Conservation (phyloP, 176 grass and related monocot species). For the Musa beccarii region DNA sequence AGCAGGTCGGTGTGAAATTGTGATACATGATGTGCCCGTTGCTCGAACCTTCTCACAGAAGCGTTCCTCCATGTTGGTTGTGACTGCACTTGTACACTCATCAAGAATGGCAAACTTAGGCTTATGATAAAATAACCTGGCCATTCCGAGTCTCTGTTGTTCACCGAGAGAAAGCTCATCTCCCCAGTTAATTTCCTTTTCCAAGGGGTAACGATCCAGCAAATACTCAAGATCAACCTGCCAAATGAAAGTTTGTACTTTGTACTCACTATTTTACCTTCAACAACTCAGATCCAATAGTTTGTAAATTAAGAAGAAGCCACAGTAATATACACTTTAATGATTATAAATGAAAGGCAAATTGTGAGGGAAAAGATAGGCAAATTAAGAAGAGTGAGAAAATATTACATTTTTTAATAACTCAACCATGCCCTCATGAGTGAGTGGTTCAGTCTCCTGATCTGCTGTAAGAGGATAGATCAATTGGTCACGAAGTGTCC, state of each 20-base stretch:
- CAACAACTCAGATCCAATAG: neutral
- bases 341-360: conserved; percentile 1
- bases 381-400: conserved; percentile 1
- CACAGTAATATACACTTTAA: conserved; percentile 1
- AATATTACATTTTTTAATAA: conserved; percentile 89
- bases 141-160: conserved; percentile 99
- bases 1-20: conserved; percentile 93
- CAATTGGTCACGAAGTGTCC: conserved; percentile 84
- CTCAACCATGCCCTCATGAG: conserved; percentile 73
- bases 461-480: conserved; percentile 87
- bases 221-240: conserved; percentile 98
- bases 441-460: conserved; percentile 77
- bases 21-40: conserved; percentile 98
- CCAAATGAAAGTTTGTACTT: conserved; percentile 18
- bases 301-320: neutral
- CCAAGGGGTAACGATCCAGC: conserved; percentile 86
- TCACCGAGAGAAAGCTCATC: conserved; percentile 95
- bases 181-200: conserved; percentile 98
- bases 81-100: conserved; percentile 94
- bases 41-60: conserved; percentile 93
- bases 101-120: conserved; percentile 95
- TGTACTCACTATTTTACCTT: neutral
- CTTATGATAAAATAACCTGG: conserved; percentile 92
- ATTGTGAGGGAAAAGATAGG: conserved; percentile 35
- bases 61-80: conserved; percentile 95